phyloP scores from a whole-genome alignment of 2,329 filamentous ascomycete species.

The Cordyceps tenuipes region DNA sequence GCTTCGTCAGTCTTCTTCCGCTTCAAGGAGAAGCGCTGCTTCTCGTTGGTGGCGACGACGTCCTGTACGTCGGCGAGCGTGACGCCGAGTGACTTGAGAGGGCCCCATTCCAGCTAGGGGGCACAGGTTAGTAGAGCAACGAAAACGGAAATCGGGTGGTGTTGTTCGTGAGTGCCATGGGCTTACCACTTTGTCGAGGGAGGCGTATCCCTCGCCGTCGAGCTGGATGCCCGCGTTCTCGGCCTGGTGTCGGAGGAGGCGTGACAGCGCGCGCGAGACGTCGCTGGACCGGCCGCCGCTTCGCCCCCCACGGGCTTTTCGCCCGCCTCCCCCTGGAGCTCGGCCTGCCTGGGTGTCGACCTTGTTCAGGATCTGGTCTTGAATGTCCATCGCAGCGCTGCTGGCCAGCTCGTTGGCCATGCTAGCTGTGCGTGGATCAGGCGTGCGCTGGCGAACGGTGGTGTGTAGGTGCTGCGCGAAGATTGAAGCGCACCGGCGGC shows the following conservation, averaged over 20 bases:
- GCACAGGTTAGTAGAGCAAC: too few species aligned
- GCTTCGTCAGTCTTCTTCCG: conserved; percentile 15
- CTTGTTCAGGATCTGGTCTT: conserved; percentile 1
- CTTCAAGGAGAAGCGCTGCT: conserved; percentile 82
- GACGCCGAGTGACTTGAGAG: conserved; percentile 60
- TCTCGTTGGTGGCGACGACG: conserved; percentile 69
- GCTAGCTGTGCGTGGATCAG: neutral
- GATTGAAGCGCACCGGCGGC: neutral
- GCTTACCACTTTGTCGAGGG: conserved; percentile 50
- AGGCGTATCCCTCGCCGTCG: conserved; percentile 51
- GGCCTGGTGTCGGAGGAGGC: conserved; percentile 48
- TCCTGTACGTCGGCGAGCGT: conserved; percentile 64
- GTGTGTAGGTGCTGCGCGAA: neutral
- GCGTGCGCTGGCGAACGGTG: too few species aligned
- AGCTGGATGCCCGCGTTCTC: conserved; percentile 47
- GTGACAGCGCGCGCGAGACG: conserved; percentile 47
- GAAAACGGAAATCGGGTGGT: too few species aligned
- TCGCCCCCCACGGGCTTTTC: conserved; percentile 16
- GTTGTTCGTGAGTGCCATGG: conserved; percentile 20
- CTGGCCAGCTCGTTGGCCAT: conserved; percentile 8
- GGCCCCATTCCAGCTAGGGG: conserved; percentile 46
- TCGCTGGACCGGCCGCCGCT: conserved; percentile 26
- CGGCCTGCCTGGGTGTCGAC: neutral
- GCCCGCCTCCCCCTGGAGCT: conserved; percentile 8
- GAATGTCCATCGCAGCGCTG: neutral